These are phyloP conservation scores for Xylariales sp. DNA, from an alignment of 2,329 filamentous ascomycete species.

Conservation along the genomic window DNA sequence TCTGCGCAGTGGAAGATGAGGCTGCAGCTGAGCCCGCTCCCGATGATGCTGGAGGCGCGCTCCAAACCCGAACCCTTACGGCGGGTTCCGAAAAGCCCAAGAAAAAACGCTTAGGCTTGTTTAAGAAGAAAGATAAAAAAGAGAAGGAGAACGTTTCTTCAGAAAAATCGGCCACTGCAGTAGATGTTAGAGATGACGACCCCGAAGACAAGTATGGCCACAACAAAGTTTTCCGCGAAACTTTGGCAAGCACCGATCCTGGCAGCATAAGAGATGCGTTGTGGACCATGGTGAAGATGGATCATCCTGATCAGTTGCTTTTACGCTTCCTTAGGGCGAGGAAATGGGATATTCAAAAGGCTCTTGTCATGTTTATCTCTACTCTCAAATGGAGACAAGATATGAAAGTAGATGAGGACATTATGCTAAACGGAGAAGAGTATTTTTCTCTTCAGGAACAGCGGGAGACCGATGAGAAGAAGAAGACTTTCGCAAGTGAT, in stretches of 20 bases:
- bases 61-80: constrained; percentile 19
- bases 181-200: constrained; percentile 39
- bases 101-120: constrained; percentile 70
- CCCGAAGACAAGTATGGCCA: constrained; percentile 90
- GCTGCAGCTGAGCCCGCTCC: constrained; percentile 21
- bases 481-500: constrained; percentile 67
- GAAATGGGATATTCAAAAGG: constrained; percentile 94
- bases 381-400: constrained; percentile 92
- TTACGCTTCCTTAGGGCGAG: constrained; percentile 82
- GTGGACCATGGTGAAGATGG: constrained; percentile 93
- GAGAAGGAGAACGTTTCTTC: constrained; percentile 38
- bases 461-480: constrained; percentile 45
- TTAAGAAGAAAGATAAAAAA: constrained; percentile 59
- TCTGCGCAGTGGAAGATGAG: constrained; percentile 61
- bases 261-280: constrained; percentile 77
- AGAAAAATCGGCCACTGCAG: constrained; percentile 30
- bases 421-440: constrained; percentile 74
- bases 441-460: constrained; percentile 21
- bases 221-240: constrained; percentile 79
- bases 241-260: constrained; percentile 70
- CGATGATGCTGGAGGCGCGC: constrained; percentile 18
- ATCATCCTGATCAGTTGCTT: constrained; percentile 82
- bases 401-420: constrained; percentile 83
- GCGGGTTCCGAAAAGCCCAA: constrained; percentile 55
- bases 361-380: constrained; percentile 88